These are phyloP conservation scores for Citrus unshiu DNA, from an alignment of 345 rosid genomes.

Conservation along the genomic window DNA sequence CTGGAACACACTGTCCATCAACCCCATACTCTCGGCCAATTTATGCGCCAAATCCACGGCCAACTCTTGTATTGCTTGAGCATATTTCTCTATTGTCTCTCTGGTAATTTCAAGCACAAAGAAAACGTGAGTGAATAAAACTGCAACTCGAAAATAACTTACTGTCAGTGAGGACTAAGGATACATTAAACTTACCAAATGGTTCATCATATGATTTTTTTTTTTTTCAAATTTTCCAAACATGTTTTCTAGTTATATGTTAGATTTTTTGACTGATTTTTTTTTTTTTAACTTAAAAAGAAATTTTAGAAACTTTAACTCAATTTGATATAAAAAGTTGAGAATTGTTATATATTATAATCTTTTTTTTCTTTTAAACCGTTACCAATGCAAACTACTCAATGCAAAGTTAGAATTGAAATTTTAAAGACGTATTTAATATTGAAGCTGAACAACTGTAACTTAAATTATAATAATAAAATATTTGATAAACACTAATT, in stretches of 20 bases:
- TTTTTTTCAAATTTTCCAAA: no score
- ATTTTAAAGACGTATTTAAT: no score
- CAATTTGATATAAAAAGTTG: background rate
- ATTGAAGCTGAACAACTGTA: no score
- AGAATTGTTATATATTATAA: no score
- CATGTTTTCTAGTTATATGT: no score
- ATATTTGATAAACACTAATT: no score
- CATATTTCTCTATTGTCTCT: slow-evolving; percentile 56
- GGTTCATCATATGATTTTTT: background rate
- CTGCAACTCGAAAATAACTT: background rate
- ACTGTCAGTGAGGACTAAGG: no score
- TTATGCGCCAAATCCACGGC: slow-evolving; percentile 47
- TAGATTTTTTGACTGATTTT: background rate
- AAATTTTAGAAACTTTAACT: no score
- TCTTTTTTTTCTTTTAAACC: no score
- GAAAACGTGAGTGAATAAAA: background rate
- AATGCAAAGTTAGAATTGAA: no score
- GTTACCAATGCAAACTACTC: no score
- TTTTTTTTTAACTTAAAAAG: background rate
- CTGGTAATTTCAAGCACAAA: slow-evolving; percentile 22
- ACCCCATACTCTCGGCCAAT: slow-evolving; percentile 54
- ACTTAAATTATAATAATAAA: no score
- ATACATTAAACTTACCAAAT: background rate
- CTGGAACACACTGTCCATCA: slow-evolving; percentile 32
- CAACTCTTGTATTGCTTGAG: slow-evolving; percentile 48